These are phyloP conservation scores for Pyrenula aspistea DNA, from an alignment of 495 filamentous ascomycete species.

Conservation along the genomic window DNA sequence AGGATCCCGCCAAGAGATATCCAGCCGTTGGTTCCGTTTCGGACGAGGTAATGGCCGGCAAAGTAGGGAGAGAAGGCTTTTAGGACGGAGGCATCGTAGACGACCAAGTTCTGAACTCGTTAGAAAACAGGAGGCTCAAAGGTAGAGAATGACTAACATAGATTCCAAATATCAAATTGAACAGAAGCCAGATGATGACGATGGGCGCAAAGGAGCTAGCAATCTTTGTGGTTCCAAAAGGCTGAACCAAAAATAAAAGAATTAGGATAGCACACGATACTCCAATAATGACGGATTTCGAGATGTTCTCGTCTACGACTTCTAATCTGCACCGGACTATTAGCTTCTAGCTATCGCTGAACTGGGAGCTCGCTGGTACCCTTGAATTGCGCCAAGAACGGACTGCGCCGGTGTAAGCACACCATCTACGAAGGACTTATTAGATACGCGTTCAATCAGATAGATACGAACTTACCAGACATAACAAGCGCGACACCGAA, in stretches of 20 bases:
- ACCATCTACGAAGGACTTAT: conserved; percentile 34
- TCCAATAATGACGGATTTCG: conserved; percentile 46
- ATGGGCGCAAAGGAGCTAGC: conserved; percentile 50
- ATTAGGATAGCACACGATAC: conserved; percentile 58
- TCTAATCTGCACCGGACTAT: conserved; percentile 25
- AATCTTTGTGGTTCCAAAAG: conserved; percentile 54
- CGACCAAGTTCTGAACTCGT: conserved; percentile 31
- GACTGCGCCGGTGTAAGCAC: conserved; percentile 60
- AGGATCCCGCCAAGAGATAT: conserved; percentile 50
- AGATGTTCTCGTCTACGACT: conserved; percentile 29
- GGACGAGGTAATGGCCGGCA: conserved; percentile 42
- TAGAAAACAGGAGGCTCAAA: background rate
- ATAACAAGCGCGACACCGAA: conserved; percentile 62
- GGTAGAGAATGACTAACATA: conserved; percentile 23
- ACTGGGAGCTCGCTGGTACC: conserved; percentile 10
- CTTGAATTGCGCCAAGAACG: conserved; percentile 60
- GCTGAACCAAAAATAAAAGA: conserved; percentile 56
- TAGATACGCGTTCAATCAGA: background rate
- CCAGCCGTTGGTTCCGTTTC: conserved; percentile 52
- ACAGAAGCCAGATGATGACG: conserved; percentile 52
- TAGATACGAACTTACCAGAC: conserved; percentile 17
- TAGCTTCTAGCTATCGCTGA: background rate
- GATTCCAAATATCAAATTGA: conserved; percentile 51
- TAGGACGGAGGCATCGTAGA: conserved; percentile 43
- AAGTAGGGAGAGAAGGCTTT: conserved; percentile 55